Evolutionary conservation across 257 asterid genomes (phyloP).

Genomic region (Jacaranda mimosifolia): DNA sequence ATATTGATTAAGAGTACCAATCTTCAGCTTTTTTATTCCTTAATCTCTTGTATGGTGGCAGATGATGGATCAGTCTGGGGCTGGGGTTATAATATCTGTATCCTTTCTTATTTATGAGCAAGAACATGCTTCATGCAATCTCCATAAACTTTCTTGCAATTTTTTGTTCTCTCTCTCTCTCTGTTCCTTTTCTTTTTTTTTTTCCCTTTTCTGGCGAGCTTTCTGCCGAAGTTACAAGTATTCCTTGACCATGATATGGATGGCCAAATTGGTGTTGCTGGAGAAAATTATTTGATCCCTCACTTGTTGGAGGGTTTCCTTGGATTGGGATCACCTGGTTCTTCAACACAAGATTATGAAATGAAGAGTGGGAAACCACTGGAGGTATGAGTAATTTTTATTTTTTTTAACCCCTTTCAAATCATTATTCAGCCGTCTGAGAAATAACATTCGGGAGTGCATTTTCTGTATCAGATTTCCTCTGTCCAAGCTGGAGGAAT

Average conservation of each 20-base stretch:
- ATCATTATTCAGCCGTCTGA: not conserved
- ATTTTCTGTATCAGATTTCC: conserved; percentile 61
- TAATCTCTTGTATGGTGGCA: conserved; percentile 49
- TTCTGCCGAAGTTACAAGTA: not conserved
- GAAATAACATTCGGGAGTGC: not conserved
- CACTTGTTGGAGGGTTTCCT: conserved; percentile 67
- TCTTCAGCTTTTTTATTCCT: not conserved
- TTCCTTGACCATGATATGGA: conserved; percentile 72
- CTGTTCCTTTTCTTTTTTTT: not conserved
- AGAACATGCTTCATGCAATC: conserved; percentile 9
- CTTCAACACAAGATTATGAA: conserved; percentile 44
- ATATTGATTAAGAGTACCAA: not conserved
- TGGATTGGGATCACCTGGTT: conserved; percentile 62
- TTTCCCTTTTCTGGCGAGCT: not conserved
- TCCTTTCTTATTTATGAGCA: conserved; percentile 54
- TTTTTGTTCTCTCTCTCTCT: not conserved
- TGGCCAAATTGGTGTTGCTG: conserved; percentile 81
- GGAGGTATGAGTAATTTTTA: conserved; percentile 57
- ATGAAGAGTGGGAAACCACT: conserved; percentile 49
- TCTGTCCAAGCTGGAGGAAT: conserved; percentile 88
- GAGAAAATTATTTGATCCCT: conserved; percentile 68
- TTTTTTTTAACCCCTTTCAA: not conserved
- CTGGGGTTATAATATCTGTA: conserved; percentile 92
- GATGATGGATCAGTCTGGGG: conserved; percentile 97
- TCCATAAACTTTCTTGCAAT: not conserved